These are phyloP conservation scores for Eucalyptus coolabah DNA, from an alignment of 345 rosid species.

Conservation along the genomic window DNA sequence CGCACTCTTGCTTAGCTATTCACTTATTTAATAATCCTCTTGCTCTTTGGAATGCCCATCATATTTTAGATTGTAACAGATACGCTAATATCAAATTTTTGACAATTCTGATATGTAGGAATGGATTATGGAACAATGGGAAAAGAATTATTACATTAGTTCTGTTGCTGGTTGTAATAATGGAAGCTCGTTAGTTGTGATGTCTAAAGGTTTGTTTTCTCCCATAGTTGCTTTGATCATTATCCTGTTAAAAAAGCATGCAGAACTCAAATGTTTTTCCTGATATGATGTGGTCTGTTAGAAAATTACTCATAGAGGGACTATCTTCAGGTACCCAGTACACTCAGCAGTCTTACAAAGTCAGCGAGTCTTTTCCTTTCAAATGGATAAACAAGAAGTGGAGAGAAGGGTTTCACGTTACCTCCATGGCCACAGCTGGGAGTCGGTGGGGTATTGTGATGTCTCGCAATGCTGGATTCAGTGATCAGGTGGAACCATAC, in stretches of 20 bases:
- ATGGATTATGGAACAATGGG: constrained; percentile 99
- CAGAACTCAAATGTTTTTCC: not conserved
- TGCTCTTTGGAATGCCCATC: not conserved
- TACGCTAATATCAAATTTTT: not conserved
- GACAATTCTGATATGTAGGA: constrained; percentile 35
- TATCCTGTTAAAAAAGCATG: not conserved
- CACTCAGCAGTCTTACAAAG: constrained; percentile 94
- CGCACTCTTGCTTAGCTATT: not conserved
- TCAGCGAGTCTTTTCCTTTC: constrained; percentile 90
- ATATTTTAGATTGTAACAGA: not conserved
- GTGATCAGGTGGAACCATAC: constrained; percentile 58
- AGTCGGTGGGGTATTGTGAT: constrained; percentile 95
- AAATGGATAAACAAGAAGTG: constrained; percentile 99
- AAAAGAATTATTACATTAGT: constrained; percentile 86
- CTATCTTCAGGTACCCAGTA: constrained; percentile 62
- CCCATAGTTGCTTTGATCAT: not conserved
- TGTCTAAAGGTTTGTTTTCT: constrained; percentile 77
- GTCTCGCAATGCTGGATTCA: constrained; percentile 97
- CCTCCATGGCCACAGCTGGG: constrained; percentile 97
- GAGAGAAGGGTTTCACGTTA: constrained; percentile 98
- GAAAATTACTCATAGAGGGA: not conserved
- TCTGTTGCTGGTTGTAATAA: constrained; percentile 85
- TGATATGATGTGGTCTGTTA: not conserved
- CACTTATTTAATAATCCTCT: not conserved
- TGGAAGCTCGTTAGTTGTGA: constrained; percentile 92